Evolutionary conservation across 768 basidiomycete genomes (phyloP).

Genomic region (Cyclocybe aegerita): DNA sequence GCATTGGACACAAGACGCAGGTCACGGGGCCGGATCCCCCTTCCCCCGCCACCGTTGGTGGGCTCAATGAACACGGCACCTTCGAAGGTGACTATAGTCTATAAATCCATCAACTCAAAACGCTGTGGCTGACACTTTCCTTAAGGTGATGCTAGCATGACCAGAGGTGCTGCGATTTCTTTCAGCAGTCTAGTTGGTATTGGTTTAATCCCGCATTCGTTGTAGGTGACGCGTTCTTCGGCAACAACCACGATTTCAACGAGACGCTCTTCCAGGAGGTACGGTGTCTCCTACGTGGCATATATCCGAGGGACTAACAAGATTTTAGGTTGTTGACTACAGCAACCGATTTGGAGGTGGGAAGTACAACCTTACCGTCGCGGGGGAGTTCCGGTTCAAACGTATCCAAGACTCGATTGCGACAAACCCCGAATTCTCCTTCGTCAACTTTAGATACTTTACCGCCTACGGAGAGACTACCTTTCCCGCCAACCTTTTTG

Average conservation of each 20-base stretch:
- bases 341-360: constrained; percentile 21
- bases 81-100: constrained; percentile 18
- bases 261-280: constrained; percentile 20
- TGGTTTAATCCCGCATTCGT: no score
- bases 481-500: constrained; percentile 19
- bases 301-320: background rate
- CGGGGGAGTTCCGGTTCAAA: constrained; percentile 17
- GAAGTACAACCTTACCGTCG: constrained; percentile 21
- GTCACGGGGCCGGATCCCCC: constrained; percentile 18
- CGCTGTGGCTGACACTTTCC: no score
- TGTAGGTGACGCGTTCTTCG: constrained; percentile 16
- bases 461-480: constrained; percentile 19
- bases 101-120: background rate
- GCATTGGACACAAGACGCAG: constrained; percentile 16
- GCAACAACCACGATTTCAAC: constrained; percentile 21
- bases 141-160: no score
- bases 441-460: constrained; percentile 19
- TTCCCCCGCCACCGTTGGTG: constrained; percentile 21
- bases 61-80: constrained; percentile 17
- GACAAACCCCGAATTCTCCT: constrained; percentile 19
- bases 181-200: no score
- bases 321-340: constrained; percentile 13
- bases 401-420: constrained; percentile 23
- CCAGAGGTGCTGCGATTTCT: no score
- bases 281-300: background rate